Conservation (phyloP, 805 yeast species). For the Candida pini region DNA sequence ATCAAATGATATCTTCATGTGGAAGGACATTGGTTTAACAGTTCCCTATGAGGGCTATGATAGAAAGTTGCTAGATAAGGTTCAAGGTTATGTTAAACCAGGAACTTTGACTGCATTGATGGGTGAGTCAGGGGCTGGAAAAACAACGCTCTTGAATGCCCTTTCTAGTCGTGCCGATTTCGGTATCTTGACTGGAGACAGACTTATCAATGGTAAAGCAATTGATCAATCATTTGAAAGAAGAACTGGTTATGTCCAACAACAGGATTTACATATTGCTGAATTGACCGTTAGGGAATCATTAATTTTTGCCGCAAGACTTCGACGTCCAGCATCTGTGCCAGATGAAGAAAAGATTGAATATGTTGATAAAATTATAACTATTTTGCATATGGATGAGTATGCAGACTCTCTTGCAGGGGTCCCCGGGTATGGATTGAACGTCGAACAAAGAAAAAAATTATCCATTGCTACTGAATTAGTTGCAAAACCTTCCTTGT, state of each 20-base stretch:
- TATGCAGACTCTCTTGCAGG: constrained; percentile 50
- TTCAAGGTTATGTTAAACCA: constrained; percentile 42
- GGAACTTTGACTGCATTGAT: constrained; percentile 54
- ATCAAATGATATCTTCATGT: constrained; percentile 43
- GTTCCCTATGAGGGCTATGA: constrained; percentile 43
- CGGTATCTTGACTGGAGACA: constrained; percentile 52
- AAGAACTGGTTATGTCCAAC: constrained; percentile 51
- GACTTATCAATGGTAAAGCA: constrained; percentile 48
- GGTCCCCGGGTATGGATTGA: constrained; percentile 41
- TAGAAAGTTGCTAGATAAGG: constrained; percentile 36
- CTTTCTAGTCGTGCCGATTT: constrained; percentile 46
- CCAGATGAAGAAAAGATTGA: constrained; percentile 35
- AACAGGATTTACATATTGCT: constrained; percentile 47
- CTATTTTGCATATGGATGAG: constrained; percentile 34
- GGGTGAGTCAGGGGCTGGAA: constrained; percentile 64
- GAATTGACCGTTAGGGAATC: constrained; percentile 49
- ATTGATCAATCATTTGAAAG: constrained; percentile 47
- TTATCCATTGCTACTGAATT: constrained; percentile 50
- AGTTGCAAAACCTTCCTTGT: constrained; percentile 47
- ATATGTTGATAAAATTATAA: constrained; percentile 38
- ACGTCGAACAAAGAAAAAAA: constrained; percentile 49
- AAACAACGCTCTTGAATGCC: constrained; percentile 49
- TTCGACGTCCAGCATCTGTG: constrained; percentile 38
- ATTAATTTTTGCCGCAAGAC: constrained; percentile 42
- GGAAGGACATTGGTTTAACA: constrained; percentile 57